Base-by-base conservation (phyloP, 148 eudicot genomes). In the Rhododendron ferrugineum region DNA sequence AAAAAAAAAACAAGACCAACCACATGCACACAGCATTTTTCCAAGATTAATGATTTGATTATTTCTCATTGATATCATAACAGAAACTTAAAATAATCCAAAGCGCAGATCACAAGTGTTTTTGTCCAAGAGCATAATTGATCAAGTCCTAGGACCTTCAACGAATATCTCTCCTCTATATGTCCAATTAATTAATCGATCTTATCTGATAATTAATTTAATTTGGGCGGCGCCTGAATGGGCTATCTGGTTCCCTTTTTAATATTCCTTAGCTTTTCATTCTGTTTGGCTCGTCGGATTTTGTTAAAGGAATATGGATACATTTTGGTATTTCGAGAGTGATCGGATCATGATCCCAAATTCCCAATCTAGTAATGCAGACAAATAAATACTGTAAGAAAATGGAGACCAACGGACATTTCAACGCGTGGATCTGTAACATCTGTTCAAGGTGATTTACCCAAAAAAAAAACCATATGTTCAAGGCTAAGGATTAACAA, bases 141-240 rank as follows among this genome's bases (percentile, higher is more conserved):
- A 23, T 36, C 58, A 23, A 80, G 36, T 44, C 15, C 73, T 6
- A 52, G 81, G 15, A 22, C 79, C 32, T 28, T 83, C 30, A 13
- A 15, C 14, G 30, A 54, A 50, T 40, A 52, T 49, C 16, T 4
- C 37, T 46, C 18, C 9, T 54, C 23, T 3, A 49, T 3, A 49
- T 52, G 56, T 15, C 18, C 15, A 52, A 52, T 52, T 52, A 13
- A 52, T 52, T 13, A 4, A 52, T 56, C 9, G 34, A 85, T 81
- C 34, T 85, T 88, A 85, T 88, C 89, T 87, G 20, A 22, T 52
- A 78, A 85, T 82, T 74, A 82, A 13, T 83, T 56, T 49, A 78
- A 32, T 23, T 88, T 85, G 89, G 89, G 80, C 89, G 89, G 89
- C 80, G n/a, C n/a, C n/a, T 52, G 74, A 86, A 79, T 83, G 85